These are phyloP conservation scores for Neonectria magnoliae DNA, from an alignment of 2,329 filamentous ascomycete species.

Conservation along the genomic window DNA sequence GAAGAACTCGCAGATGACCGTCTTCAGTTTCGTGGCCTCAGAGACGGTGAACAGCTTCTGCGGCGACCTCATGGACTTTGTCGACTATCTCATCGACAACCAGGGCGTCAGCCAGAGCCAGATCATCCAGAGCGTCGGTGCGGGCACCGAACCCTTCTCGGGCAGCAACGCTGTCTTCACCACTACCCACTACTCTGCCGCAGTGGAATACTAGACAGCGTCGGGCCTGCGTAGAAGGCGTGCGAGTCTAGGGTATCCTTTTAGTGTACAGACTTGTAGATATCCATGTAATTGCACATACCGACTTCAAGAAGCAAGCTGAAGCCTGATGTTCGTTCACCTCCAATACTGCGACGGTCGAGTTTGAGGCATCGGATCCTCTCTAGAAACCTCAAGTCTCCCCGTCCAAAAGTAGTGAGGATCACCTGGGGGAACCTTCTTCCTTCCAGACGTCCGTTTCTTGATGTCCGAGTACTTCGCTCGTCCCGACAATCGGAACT, in stretches of 20 bases:
- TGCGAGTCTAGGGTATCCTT: not conserved
- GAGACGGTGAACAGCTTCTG: slow-evolving; percentile 59
- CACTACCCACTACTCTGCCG: slow-evolving; percentile 20
- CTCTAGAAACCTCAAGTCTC: slow-evolving; percentile 45
- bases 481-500: slow-evolving; percentile 49
- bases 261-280: slow-evolving; percentile 6
- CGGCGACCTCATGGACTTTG: slow-evolving; percentile 66
- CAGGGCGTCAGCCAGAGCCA: slow-evolving; percentile 60
- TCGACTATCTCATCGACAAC: slow-evolving; percentile 62
- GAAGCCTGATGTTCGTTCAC: not conserved
- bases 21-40: slow-evolving; percentile 61
- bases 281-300: slow-evolving; percentile 4
- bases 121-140: slow-evolving; percentile 63
- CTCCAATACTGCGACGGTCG: slow-evolving; percentile 27
- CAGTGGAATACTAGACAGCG: slow-evolving; percentile 9
- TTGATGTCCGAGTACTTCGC: slow-evolving; percentile 39
- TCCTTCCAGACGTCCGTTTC: slow-evolving; percentile 3
- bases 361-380: slow-evolving; percentile 28
- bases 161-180: slow-evolving; percentile 51
- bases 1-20: slow-evolving; percentile 64
- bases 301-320: not conserved
- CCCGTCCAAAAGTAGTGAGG: slow-evolving; percentile 53
- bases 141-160: slow-evolving; percentile 67
- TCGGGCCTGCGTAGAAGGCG: not conserved
- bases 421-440: slow-evolving; percentile 26